Evolutionary conservation across 2,329 filamentous ascomycete species (phyloP).

Genomic region (Metarhizium guizhouense): DNA sequence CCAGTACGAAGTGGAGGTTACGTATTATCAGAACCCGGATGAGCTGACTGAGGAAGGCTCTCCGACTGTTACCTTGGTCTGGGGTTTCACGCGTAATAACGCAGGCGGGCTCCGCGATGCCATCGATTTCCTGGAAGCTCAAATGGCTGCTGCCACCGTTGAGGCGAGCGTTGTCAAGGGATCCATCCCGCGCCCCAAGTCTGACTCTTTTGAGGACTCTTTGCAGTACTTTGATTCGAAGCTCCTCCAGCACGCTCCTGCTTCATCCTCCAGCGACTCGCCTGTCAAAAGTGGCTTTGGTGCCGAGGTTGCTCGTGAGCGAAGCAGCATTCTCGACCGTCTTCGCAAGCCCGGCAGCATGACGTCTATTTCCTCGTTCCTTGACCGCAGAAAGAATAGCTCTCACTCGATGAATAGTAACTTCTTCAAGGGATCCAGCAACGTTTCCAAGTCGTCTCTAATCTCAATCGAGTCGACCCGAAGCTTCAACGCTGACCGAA

Average conservation of each 20-base stretch:
- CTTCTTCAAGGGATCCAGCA: slow-evolving; percentile 87
- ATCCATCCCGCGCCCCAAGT: slow-evolving; percentile 95
- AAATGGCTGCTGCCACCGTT: slow-evolving; percentile 81
- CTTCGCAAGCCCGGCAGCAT: slow-evolving; percentile 92
- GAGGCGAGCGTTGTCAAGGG: slow-evolving; percentile 82
- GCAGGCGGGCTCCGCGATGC: slow-evolving; percentile 91
- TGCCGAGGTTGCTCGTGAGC: slow-evolving; percentile 71
- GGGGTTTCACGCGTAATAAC: slow-evolving; percentile 92
- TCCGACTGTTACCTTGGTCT: slow-evolving; percentile 55
- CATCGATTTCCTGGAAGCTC: slow-evolving; percentile 84
- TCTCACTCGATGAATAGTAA: slow-evolving; percentile 72
- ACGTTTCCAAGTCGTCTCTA: slow-evolving; percentile 88
- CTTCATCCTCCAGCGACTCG: slow-evolving; percentile 73
- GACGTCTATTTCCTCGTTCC: slow-evolving; percentile 90
- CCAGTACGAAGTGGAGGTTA: slow-evolving; percentile 86
- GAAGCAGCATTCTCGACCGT: slow-evolving; percentile 79
- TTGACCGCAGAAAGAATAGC: slow-evolving; percentile 91
- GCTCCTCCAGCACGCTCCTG: slow-evolving; percentile 83
- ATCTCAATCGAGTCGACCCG: slow-evolving; percentile 93
- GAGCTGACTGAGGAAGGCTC: slow-evolving; percentile 48
- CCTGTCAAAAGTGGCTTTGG: slow-evolving; percentile 79
- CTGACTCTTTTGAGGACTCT: slow-evolving; percentile 96
- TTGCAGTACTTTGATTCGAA: slow-evolving; percentile 96
- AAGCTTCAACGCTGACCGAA: slow-evolving; percentile 82
- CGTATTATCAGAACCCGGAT: slow-evolving; percentile 56